Evolutionary conservation across 768 basidiomycete species (phyloP).

Genomic region (Podaxis sp.): DNA sequence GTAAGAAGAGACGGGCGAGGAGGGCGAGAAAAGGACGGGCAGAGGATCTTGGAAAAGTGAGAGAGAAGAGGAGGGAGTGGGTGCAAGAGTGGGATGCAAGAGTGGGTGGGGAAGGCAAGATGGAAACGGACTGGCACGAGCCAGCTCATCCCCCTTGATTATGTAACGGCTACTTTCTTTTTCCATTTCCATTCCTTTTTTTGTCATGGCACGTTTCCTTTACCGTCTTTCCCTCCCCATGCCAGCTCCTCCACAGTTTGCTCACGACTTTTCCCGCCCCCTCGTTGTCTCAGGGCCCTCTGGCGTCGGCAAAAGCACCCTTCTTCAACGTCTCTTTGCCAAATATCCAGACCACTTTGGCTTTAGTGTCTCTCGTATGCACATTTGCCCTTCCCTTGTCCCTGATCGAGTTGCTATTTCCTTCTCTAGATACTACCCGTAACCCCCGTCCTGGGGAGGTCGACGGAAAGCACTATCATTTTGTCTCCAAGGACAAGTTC

Average conservation of each 20-base stretch:
- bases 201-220: neutral
- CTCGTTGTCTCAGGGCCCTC: constrained; percentile 89
- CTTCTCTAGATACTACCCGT: constrained; percentile 78
- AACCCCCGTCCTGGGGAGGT: constrained; percentile 75
- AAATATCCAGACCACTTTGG: constrained; percentile 84
- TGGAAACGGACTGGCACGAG: constrained; percentile 2
- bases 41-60: neutral
- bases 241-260: neutral
- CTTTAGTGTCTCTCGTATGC: constrained; percentile 89
- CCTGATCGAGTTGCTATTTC: constrained; percentile 13
- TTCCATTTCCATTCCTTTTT: neutral
- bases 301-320: constrained; percentile 92
- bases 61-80: constrained; percentile 4
- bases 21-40: neutral
- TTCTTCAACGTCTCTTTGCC: constrained; percentile 74
- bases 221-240: neutral
- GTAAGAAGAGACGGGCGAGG: neutral
- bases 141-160: neutral
- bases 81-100: neutral
- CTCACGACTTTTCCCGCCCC: constrained; percentile 49
- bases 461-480: constrained; percentile 85
- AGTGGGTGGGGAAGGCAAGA: constrained; percentile 5
- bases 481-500: constrained; percentile 71
- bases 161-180: constrained; percentile 3
- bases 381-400: constrained; percentile 11